Percentiles rank a stretch among this genome's conserved stretches.
These are phyloP conservation scores for Incumbomyces lentus DNA, from an alignment of 2,329 filamentous ascomycete species.

Conservation along the genomic window DNA sequence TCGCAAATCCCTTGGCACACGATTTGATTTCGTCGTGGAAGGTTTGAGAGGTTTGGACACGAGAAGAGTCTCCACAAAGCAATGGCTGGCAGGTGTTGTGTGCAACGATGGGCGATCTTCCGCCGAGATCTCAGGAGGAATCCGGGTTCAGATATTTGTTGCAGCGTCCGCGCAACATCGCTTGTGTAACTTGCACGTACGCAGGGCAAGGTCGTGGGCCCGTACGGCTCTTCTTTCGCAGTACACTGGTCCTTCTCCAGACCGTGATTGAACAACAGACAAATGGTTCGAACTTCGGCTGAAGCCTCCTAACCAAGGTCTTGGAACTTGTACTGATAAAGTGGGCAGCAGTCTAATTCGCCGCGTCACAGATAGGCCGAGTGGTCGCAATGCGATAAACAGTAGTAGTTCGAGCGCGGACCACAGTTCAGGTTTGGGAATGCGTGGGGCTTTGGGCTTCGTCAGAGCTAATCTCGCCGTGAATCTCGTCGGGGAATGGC, in stretches of 20 bases:
- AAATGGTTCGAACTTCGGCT: background rate
- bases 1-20: no score
- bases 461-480: no score
- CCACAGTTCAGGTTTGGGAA: background rate
- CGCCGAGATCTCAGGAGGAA: slow-evolving; percentile 1
- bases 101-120: slow-evolving; percentile 1
- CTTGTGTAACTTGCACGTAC: background rate
- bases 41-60: no score
- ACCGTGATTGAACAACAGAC: slow-evolving; percentile 1
- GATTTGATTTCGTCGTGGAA: no score
- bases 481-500: no score
- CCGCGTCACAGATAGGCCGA: background rate
- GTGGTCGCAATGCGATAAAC: background rate
- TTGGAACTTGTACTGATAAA: background rate
- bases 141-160: background rate
- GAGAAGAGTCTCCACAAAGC: background rate
- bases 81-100: background rate
- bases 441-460: slow-evolving; percentile 4
- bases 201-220: background rate
- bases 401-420: background rate
- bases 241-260: background rate
- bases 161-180: background rate
- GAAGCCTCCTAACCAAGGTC: background rate
- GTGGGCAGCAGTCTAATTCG: slow-evolving; percentile 2
- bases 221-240: background rate